Base-by-base conservation (phyloP, 1,139 yeast species). In the Arxiozyma slooffiae region DNA sequence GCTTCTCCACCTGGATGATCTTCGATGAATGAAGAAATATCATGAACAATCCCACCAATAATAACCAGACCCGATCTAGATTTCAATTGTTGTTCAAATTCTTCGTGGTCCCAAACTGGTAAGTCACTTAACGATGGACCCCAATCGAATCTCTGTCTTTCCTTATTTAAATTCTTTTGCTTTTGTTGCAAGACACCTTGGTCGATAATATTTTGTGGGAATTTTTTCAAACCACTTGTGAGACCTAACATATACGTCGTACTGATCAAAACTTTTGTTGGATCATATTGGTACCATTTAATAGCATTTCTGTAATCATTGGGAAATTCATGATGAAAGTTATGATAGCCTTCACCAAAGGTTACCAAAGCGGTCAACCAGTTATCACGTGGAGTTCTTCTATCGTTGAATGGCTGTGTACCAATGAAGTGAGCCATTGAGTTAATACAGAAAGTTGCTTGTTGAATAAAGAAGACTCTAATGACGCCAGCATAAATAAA, bases 241-340 rank as follows among this genome's bases (percentile, higher is more conserved):
- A 92, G 73, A 36, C 98, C 98, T 44, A 90, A 60, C 69, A 83
- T 79, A 53, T 90, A 85, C 64, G 80, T 71, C 42, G 70, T 47
- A 76, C 80, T 88, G 67, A 92, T 90, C 55, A 80, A 67, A 54
- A 84, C 67, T 78, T 92, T 92, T 59, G 97, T 92, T 60, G 98
- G 98, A 70, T 92, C 98, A 71, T 85, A 92, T 78, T 94, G 98
- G 77, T 86, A 92, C 98, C 98, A 94, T 71, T 82, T 86, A 68
- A 92, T 79, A 47, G 98, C 98, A 67, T 92, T 92, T 77, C 98
- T 82, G 80, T 92, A 92, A 75, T 92, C 98, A 46, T 95, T 81
- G 60, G 98, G 98, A 80, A 90, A 92, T 76, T 94, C 97, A 74
- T 92, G 98, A 73, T 92, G 98, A 83, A 92, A 92, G 76, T 92